Evolutionary conservation across 2,329 filamentous ascomycete genomes (phyloP), one percentile per base, ranked within the genome.

Genomic region (Triangularia verruculosa): DNA sequence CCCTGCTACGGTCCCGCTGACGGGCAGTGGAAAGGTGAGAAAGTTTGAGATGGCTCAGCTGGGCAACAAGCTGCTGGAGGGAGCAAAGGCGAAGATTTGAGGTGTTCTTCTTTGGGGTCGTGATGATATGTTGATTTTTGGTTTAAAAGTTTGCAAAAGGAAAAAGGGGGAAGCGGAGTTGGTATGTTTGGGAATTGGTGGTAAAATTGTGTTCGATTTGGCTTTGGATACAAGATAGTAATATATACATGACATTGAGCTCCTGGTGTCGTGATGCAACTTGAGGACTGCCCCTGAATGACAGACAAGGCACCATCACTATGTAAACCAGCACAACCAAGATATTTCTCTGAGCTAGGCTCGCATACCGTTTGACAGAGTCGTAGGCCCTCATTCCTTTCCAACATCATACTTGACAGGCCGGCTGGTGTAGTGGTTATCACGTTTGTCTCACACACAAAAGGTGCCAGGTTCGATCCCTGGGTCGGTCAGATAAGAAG

Each of bases 21-120:
- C 88, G n/a, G 88, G 88, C 0, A 90, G 88, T 71, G 88, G 88
- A 3, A 91, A 91, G 76, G 85, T 90, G 61, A 83, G 86, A 70
- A 90, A 90, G 77, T 86, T 83, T 69, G 84, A 87, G 77, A 84
- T 86, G 81, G 83, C 83, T 4, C 78, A 80, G 72, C 68, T 84
- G 39, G 84, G 82, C 0, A 81, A 84, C 63, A 80, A 86, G 67
- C 73, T 88, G 22, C 70, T 88, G 71, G 76, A 80, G 70, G 75
- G 76, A 63, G 76, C 77, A n/a, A 74, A 75, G 22, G 77, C 80
- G 56, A 82, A 79, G 74, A 71, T 84, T 67, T 85, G 57, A 55
- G 25, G 22, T n/a, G 11, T 39, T n/a, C 4, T n/a, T n/a, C 13
- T 39, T 7, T 39, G 34, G 15, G 12, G 2, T 39, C 13, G 34